Conservation (phyloP, 2,329 filamentous ascomycete genomes). For the Calonectria ilicicola region DNA sequence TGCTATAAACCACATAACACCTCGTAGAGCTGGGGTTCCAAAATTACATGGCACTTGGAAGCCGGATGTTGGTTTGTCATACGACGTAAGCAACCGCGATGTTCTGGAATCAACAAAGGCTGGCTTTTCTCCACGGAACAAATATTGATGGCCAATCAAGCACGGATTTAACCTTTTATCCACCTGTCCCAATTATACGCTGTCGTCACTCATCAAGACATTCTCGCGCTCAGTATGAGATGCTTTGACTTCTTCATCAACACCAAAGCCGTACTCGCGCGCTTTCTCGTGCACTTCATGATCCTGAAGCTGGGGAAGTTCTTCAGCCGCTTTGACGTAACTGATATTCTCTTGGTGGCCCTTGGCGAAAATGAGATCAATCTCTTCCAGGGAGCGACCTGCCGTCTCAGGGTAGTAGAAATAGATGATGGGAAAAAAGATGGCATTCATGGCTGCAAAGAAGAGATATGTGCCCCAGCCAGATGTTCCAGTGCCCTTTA, state of each 20-base stretch:
- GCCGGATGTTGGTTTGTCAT: too few species aligned
- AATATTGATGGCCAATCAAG: neutral
- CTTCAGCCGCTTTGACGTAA: constrained; percentile 68
- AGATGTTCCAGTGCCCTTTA: constrained; percentile 60
- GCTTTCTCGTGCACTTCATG: constrained; percentile 65
- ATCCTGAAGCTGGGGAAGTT: constrained; percentile 65
- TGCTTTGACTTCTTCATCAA: neutral
- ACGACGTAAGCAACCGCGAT: too few species aligned
- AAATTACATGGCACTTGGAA: constrained; percentile 11
- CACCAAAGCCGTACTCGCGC: neutral
- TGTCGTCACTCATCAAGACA: neutral
- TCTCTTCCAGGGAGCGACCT: constrained; percentile 62
- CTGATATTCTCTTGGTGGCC: constrained; percentile 69
- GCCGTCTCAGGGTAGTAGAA: constrained; percentile 59
- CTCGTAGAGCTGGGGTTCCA: neutral
- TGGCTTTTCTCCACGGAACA: too few species aligned
- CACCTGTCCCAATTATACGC: neutral
- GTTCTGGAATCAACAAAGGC: too few species aligned
- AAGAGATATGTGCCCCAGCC: constrained; percentile 63
- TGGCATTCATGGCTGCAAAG: constrained; percentile 65
- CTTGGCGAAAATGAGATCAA: constrained; percentile 71
- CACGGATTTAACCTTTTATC: neutral
- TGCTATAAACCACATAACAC: neutral
- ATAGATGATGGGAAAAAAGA: constrained; percentile 64
- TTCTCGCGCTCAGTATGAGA: neutral